These are phyloP conservation scores for Asterionellopsis glacialis DNA, from an alignment of 108 stramenopile species.

Conservation along the genomic window DNA sequence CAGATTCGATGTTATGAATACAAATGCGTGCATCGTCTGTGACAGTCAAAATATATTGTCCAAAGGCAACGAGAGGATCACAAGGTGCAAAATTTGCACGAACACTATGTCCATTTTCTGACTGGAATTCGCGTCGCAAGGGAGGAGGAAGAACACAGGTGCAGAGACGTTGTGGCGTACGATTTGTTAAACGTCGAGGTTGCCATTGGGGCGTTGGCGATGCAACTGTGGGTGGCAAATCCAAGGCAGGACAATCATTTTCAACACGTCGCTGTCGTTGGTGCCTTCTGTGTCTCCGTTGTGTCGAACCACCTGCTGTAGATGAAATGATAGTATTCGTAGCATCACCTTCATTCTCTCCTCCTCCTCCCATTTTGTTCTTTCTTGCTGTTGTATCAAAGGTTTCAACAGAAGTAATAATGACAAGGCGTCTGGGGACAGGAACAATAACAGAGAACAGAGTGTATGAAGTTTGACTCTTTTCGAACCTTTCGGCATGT, in stretches of 20 bases:
- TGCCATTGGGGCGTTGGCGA: not conserved
- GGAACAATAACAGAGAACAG: too few species aligned
- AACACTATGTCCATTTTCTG: not conserved
- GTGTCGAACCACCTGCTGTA: too few species aligned
- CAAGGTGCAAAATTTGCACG: not conserved
- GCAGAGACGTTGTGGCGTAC: not conserved
- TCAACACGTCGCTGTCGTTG: too few species aligned
- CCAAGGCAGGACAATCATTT: not conserved
- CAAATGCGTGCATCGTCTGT: not conserved
- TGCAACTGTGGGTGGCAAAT: not conserved
- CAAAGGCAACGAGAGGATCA: slow-evolving; percentile 2
- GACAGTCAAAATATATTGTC: not conserved
- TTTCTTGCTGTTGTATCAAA: too few species aligned
- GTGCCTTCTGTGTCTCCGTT: too few species aligned
- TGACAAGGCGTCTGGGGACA: too few species aligned
- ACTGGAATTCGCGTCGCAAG: not conserved
- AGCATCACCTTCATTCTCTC: too few species aligned
- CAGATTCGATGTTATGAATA: not conserved
- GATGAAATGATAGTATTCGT: too few species aligned
- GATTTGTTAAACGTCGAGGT: not conserved
- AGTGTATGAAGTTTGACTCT: too few species aligned
- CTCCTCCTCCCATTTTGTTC: too few species aligned
- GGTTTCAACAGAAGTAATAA: too few species aligned
- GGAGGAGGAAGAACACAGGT: not conserved
- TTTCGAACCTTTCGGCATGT: too few species aligned